Percentiles rank a stretch among this genome's conserved stretches.
These are phyloP conservation scores for Penicillium sp. DNA, from an alignment of 2,329 filamentous ascomycete species.

Conservation along the genomic window DNA sequence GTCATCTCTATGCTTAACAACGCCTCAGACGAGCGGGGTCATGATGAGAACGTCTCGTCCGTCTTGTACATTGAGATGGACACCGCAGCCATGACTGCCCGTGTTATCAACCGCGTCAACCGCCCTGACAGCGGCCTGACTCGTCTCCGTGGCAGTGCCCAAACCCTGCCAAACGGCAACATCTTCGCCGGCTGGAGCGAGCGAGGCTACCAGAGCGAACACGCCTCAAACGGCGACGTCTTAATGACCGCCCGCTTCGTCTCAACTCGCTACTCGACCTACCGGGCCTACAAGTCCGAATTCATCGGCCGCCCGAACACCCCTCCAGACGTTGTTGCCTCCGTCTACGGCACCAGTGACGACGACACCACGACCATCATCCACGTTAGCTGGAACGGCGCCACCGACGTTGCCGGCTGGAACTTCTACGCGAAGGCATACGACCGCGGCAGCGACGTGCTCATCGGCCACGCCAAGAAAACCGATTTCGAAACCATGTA, in stretches of 20 bases:
- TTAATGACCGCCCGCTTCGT: slow-evolving; percentile 43
- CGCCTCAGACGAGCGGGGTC: slow-evolving; percentile 35
- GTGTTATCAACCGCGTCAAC: slow-evolving; percentile 32
- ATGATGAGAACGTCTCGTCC: slow-evolving; percentile 33
- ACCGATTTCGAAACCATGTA: slow-evolving; percentile 41
- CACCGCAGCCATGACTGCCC: slow-evolving; percentile 34
- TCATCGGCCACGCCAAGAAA: slow-evolving; percentile 31
- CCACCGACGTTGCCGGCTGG: slow-evolving; percentile 41
- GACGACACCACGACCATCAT: slow-evolving; percentile 26
- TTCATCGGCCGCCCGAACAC: slow-evolving; percentile 40
- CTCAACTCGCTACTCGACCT: slow-evolving; percentile 41
- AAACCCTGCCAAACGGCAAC: slow-evolving; percentile 42
- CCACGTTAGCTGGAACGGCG: slow-evolving; percentile 35
- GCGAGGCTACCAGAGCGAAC: slow-evolving; percentile 41
- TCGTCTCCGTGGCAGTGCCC: slow-evolving; percentile 40
- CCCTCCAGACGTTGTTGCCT: slow-evolving; percentile 38
- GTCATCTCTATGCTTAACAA: slow-evolving; percentile 42
- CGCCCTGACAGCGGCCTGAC: slow-evolving; percentile 42
- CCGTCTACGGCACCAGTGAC: slow-evolving; percentile 33
- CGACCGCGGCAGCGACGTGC: slow-evolving; percentile 19
- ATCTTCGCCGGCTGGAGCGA: slow-evolving; percentile 44
- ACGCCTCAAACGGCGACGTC: slow-evolving; percentile 37
- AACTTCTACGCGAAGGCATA: slow-evolving; percentile 33
- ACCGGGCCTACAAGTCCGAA: slow-evolving; percentile 46
- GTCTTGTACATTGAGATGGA: slow-evolving; percentile 40